A percentile compares a stretch with the other conserved stretches of the same genome.
Evolutionary conservation across 2,329 filamentous ascomycete species (phyloP).

Genomic region (Microsporum audouinii): DNA sequence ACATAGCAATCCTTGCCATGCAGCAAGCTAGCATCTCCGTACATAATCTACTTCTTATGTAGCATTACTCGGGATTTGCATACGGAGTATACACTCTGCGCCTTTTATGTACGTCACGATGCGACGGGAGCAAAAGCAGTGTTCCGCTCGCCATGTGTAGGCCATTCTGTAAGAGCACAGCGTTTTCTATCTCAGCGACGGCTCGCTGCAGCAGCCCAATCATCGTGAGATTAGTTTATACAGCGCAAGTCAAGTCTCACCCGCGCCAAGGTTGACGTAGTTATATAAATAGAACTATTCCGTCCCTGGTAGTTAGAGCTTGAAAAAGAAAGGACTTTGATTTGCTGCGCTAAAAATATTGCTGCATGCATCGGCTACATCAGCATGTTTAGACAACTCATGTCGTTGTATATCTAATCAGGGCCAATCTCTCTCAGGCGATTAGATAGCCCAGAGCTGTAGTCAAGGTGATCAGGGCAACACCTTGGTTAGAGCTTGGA

Average conservation of each 20-base stretch:
- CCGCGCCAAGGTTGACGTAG: background rate
- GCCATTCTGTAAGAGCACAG: background rate
- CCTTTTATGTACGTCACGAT: background rate
- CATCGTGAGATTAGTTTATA: background rate
- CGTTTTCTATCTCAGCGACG: background rate
- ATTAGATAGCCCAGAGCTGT: background rate
- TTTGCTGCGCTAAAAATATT: background rate
- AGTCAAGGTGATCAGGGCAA: slow-evolving; percentile 6
- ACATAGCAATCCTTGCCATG: background rate
- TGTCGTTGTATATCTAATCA: background rate
- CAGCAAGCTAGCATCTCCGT: background rate
- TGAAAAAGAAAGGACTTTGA: background rate
- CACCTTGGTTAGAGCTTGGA: slow-evolving; percentile 12
- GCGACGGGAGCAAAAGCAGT: background rate
- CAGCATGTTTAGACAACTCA: background rate
- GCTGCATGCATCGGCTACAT: background rate
- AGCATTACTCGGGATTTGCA: background rate
- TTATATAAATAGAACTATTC: background rate
- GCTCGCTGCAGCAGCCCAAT: background rate
- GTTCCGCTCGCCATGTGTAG: background rate
- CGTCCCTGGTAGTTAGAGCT: background rate
- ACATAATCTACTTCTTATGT: background rate
- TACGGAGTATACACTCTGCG: background rate
- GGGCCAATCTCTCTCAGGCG: background rate
- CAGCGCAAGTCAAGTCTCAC: background rate